Base-by-base conservation (phyloP, 352 stramenopile genomes). In the Pythium folliculosum region DNA sequence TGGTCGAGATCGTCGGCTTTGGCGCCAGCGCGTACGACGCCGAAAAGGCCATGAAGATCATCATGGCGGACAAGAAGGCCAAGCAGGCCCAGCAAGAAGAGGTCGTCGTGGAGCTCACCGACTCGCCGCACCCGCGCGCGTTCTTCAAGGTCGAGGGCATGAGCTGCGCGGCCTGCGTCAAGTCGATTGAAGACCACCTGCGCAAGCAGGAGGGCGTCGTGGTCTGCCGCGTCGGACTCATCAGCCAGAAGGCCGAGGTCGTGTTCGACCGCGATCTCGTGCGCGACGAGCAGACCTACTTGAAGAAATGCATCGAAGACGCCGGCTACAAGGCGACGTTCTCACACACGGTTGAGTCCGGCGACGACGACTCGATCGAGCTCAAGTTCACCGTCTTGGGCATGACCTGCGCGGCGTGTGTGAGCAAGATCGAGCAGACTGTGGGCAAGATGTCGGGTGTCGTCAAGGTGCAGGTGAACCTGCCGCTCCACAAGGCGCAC, bases 161-260 rank as follows among this genome's bases (percentile, higher is more conserved):
- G 88, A 94, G 84, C 67, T 96, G 86, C 62, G 88, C 88, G 3
- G 88, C 88, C 10, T 96, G 88, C 63, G 88, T 94, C 57, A 96
- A 96, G 71, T 82, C 82, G 58, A 94, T 96, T 47, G 86, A 96
- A 77, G 84, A 94, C 61, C 77, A 89, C 27, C 38, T 96, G 57
- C 76, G 72, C 59, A 83, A 89, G 51, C 65, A 72, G 44, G 63
- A 74, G 13, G 88, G 88, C 27, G 86, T 96, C 37, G 38, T 93
- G 22, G 77, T 94, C 59, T 93, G 83, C 48, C 86, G 86, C 55
- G 86, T 96, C 32, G 88, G 88, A 0, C 74, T 96, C 48, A 94
- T 96, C 67, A 91, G 82, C 56, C 84, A 93, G 67, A 96, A 94
- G 73, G 88, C 88, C 23, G 88, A 96, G 47, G 73, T 96, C 37